Conservation (phyloP, 345 rosid species). For the Salix brachista region DNA sequence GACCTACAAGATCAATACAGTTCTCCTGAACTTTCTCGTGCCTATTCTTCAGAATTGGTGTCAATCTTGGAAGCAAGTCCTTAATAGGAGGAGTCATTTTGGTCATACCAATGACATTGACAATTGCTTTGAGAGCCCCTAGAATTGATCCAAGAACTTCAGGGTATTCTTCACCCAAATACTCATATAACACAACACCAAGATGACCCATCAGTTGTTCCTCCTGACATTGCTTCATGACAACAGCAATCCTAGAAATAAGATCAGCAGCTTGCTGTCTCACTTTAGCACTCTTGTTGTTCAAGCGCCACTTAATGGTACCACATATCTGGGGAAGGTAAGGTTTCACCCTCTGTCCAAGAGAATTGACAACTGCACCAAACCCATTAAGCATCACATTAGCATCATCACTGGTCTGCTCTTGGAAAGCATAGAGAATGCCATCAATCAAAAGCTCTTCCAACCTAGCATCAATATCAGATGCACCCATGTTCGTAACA, state of each 20-base stretch:
- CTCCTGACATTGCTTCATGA: slow-evolving; percentile 98
- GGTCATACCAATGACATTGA: slow-evolving; percentile 98
- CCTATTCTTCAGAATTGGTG: slow-evolving; percentile 96
- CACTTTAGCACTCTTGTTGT: slow-evolving; percentile 99
- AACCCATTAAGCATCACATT: slow-evolving; percentile 99
- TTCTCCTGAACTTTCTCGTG: slow-evolving; percentile 99
- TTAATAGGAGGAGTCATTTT: slow-evolving; percentile 99
- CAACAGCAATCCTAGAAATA: slow-evolving; percentile 92
- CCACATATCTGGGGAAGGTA: slow-evolving; percentile 99
- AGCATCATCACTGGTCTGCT: slow-evolving; percentile 94
- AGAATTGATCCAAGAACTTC: slow-evolving; percentile 97
- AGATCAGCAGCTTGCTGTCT: slow-evolving; percentile 99
- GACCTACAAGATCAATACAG: slow-evolving; percentile 96
- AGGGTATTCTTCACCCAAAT: slow-evolving; percentile 97
- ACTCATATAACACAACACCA: slow-evolving; percentile 93
- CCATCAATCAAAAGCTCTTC: slow-evolving; percentile 98
- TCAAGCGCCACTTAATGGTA: slow-evolving; percentile 98
- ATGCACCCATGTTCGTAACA: slow-evolving; percentile 84
- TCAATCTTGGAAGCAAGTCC: slow-evolving; percentile 95
- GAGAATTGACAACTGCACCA: slow-evolving; percentile 95
- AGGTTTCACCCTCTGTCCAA: slow-evolving; percentile 95
- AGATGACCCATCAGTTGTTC: slow-evolving; percentile 99
- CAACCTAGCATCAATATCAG: slow-evolving; percentile 88
- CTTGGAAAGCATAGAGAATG: slow-evolving; percentile 97
- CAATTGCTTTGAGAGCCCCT: slow-evolving; percentile 98